Percentiles rank a stretch among this genome's conserved stretches.
These are phyloP conservation scores for Alternaria postmessia DNA, from an alignment of 2,329 filamentous ascomycete species.

Conservation along the genomic window DNA sequence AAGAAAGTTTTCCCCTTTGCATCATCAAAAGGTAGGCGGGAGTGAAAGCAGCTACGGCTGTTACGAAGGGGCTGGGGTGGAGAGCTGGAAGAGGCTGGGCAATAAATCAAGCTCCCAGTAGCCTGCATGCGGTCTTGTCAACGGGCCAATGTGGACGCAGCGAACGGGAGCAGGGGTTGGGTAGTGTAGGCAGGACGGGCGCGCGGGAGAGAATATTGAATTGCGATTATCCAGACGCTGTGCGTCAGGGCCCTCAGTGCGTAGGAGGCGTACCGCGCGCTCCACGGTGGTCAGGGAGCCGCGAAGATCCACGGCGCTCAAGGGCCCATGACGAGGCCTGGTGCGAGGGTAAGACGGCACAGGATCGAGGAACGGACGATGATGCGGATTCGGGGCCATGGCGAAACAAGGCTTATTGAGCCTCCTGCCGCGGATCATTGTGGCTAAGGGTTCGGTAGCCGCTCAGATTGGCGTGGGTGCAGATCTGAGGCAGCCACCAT, in stretches of 20 bases:
- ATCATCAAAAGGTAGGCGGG: background rate
- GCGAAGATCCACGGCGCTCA: background rate
- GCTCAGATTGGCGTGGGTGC: constrained; percentile 8
- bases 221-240: constrained; percentile 1
- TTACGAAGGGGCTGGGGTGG: background rate
- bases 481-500: constrained; percentile 11
- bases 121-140: background rate
- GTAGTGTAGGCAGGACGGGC: background rate
- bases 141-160: constrained; percentile 3
- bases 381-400: constrained; percentile 1
- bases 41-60: background rate
- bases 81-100: constrained; percentile 7
- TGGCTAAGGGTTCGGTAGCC: constrained; percentile 1
- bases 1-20: background rate
- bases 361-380: background rate
- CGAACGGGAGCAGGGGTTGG: background rate
- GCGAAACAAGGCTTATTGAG: constrained; percentile 7
- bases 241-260: background rate
- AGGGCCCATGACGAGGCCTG: background rate
- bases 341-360: background rate
- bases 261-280: constrained; percentile 4
- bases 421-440: constrained; percentile 2
- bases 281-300: background rate
- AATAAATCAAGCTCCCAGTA: constrained; percentile 6
- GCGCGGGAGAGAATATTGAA: background rate